Evolutionary conservation across 768 basidiomycete genomes (phyloP).

Genomic region (Gyrodon lividus): DNA sequence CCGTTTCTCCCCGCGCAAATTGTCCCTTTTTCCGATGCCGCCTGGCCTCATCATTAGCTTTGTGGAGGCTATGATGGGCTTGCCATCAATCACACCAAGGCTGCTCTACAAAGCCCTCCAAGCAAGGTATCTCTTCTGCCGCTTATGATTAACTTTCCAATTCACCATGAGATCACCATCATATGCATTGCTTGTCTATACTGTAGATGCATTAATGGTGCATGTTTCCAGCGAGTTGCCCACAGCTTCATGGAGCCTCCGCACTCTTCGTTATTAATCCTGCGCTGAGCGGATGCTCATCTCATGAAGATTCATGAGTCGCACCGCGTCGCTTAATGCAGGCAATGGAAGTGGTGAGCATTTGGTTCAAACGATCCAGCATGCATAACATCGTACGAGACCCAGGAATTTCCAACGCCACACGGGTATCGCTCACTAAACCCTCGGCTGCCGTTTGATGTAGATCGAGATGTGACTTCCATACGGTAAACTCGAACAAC

Average conservation of each 20-base stretch:
- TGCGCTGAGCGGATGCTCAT: background rate
- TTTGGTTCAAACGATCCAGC: background rate
- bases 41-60: background rate
- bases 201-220: slow-evolving; percentile 20
- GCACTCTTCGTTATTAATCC: background rate
- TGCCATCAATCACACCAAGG: background rate
- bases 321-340: background rate
- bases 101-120: background rate
- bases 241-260: background rate
- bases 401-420: background rate
- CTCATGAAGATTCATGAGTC: slow-evolving; percentile 1
- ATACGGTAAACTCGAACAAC: background rate
- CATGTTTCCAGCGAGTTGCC: slow-evolving; percentile 17
- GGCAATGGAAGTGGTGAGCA: background rate
- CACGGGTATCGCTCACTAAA: background rate
- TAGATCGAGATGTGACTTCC: background rate
- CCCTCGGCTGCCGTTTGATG: background rate
- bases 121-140: slow-evolving; percentile 6
- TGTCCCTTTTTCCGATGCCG: background rate
- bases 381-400: slow-evolving; percentile 2
- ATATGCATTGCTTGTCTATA: slow-evolving; percentile 9
- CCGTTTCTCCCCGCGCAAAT: background rate
- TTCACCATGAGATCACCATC: background rate
- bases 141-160: slow-evolving; percentile 1
- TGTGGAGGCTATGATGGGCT: slow-evolving; percentile 10